phyloP scores from a whole-genome alignment of 75 land plant genomes.

The Chamaecyparis obtusa region DNA sequence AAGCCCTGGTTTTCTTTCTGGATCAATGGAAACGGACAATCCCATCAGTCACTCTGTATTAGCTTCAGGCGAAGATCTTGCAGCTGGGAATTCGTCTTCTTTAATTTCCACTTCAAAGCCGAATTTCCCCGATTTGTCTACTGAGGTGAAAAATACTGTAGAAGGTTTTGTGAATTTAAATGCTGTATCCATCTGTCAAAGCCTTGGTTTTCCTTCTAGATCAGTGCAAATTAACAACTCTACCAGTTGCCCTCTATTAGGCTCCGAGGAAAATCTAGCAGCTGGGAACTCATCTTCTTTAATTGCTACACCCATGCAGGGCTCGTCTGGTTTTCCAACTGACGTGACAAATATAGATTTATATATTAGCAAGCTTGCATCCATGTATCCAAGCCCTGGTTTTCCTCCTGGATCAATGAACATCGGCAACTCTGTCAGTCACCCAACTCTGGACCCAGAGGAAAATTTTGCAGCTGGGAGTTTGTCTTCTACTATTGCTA shows the following conservation, averaged over 20 bases:
- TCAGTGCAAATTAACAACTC: not conserved
- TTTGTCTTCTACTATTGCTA: not conserved
- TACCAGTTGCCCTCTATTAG: not conserved
- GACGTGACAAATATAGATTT: not conserved
- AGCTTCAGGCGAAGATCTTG: not conserved
- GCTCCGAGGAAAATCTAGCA: not conserved
- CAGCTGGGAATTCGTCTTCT: not conserved
- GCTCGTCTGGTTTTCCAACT: not conserved
- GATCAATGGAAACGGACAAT: not conserved
- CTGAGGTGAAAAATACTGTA: not conserved
- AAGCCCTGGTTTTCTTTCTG: not conserved
- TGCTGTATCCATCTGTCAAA: not conserved
- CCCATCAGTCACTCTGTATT: not conserved
- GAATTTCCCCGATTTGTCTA: not conserved
- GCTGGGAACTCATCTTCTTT: not conserved
- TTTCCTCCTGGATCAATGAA: not conserved
- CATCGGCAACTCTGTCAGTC: not conserved
- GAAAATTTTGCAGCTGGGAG: not conserved
- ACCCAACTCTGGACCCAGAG: not conserved
- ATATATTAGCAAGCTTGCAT: too few relatives aligned
- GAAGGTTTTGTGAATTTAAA: not conserved
- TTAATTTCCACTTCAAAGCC: not conserved
- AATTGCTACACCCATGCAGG: not conserved
- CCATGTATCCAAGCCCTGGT: not conserved
- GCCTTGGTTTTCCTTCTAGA: not conserved